Conservation (phyloP, 2,329 filamentous ascomycete species). For the Pseudomassariella vexata region DNA sequence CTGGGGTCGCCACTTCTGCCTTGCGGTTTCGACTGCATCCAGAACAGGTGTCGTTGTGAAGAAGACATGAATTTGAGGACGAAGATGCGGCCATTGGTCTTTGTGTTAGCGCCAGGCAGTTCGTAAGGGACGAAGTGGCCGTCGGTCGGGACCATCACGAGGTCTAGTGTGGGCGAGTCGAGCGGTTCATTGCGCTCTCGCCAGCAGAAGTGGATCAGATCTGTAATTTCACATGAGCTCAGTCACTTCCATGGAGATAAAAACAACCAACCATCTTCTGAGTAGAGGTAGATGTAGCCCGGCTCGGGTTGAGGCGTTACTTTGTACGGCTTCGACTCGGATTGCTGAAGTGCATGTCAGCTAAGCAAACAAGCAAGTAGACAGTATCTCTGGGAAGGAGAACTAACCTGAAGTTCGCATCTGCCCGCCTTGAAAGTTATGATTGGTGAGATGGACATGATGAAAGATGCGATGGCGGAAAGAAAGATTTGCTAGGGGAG, state of each 20-base stretch:
- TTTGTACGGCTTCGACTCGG: constrained; percentile 51
- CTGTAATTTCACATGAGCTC: constrained; percentile 32
- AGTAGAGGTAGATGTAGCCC: constrained; percentile 89
- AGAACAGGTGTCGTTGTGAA: constrained; percentile 88
- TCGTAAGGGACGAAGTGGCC: constrained; percentile 82
- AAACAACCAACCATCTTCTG: constrained; percentile 67
- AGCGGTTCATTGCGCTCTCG: constrained; percentile 67
- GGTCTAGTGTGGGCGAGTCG: constrained; percentile 73
- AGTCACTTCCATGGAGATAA: background rate
- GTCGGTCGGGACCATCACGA: constrained; percentile 90
- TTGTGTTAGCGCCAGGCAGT: constrained; percentile 49
- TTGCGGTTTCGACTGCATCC: constrained; percentile 90
- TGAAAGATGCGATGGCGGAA: too few species aligned
- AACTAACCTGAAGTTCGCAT: constrained; percentile 76
- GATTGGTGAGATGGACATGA: constrained; percentile 78
- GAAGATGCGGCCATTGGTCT: constrained; percentile 85
- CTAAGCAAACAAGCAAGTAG: too few species aligned
- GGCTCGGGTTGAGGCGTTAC: constrained; percentile 67
- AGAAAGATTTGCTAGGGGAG: too few species aligned
- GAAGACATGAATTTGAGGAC: constrained; percentile 91
- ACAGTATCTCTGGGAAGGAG: background rate
- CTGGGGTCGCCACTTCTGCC: constrained; percentile 60
- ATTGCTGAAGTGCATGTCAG: too few species aligned
- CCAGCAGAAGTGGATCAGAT: constrained; percentile 97
- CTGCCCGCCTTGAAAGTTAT: constrained; percentile 95